Percentiles rank a stretch among this genome's conserved stretches.
These are phyloP conservation scores for Pyricularia sp. DNA, from an alignment of 2,329 filamentous ascomycete species.

Conservation along the genomic window DNA sequence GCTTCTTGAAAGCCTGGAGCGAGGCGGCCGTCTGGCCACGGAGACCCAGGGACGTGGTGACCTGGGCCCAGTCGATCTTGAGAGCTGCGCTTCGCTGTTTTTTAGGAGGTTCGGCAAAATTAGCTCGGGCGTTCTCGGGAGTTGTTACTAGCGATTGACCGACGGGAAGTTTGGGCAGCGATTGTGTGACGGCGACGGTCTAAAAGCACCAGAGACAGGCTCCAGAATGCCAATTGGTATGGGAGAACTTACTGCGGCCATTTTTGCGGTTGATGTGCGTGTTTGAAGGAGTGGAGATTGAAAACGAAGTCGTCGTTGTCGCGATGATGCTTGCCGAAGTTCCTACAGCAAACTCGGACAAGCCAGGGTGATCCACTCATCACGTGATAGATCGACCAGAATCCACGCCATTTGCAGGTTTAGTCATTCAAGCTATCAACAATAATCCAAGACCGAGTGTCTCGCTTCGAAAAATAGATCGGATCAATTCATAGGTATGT, in stretches of 20 bases:
- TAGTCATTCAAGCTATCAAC: neutral
- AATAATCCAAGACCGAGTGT: neutral
- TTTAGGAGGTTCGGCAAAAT: constrained; percentile 23
- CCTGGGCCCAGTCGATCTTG: constrained; percentile 98
- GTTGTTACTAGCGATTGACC: too few relatives aligned
- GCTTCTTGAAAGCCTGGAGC: constrained; percentile 96
- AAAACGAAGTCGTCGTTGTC: constrained; percentile 19
- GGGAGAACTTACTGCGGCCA: constrained; percentile 52
- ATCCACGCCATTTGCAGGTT: neutral
- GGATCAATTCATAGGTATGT: neutral
- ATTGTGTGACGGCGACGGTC: neutral
- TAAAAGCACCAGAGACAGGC: neutral
- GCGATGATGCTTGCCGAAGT: constrained; percentile 1
- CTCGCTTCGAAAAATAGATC: neutral
- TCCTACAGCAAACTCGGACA: constrained; percentile 3
- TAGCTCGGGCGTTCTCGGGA: constrained; percentile 29
- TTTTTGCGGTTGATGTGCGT: constrained; percentile 40
- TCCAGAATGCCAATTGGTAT: constrained; percentile 7
- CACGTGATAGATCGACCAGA: neutral
- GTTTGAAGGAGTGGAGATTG: constrained; percentile 34
- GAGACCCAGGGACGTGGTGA: constrained; percentile 87
- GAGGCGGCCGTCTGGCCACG: constrained; percentile 85
- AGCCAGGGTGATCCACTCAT: neutral
- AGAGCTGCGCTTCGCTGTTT: constrained; percentile 85
- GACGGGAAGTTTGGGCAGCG: neutral